Evolutionary conservation across 2,329 filamentous ascomycete genomes (phyloP), one percentile per base, ranked within the genome.

Genomic region (Trichoderma endophyticum): DNA sequence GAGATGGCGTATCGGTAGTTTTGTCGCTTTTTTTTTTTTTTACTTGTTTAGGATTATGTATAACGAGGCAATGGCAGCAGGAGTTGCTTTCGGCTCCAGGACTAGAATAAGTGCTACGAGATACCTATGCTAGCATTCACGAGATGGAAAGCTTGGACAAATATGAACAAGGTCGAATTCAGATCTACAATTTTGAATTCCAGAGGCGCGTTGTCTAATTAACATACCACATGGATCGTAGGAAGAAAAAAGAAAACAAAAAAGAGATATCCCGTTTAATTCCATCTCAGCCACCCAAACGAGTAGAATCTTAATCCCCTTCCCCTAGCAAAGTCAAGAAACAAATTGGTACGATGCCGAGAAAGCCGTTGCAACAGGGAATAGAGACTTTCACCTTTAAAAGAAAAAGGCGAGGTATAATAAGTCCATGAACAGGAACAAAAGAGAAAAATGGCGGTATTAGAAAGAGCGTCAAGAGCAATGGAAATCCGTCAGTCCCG

Each of bases 151-250:
- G 24, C 64, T 64, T 70, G 69, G 67, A 70, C 67, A 70, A 63
- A 65, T 71, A 72, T 70, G 70, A 72, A 34, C 67, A 48, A 64
- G 57, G 34, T 63, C 32, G 26, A 72, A 79, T 76, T 77, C 76
- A 79, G 73, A 79, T 80, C 79, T 80, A 80, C 74, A 69, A 71
- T 76, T 79, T 80, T 79, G 73, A 78, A 78, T 78, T 76, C 74
- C 75, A 76, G 73, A 77, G 76, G 68, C 73, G 75, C 77, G 78
- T 77, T 78, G 76, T 80, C 79, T 80, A 80, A 77, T 76, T 76
- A 75, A 75, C 73, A 74, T 74, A 73, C 72, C 70, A 61, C 59
- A 28, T 71, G 67, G 61, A 54, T 59, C 67, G n/a, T 69, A 32
- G 30, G 36, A 66, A 61, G 18, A 59, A 43, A 21, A 36, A 7